These are phyloP conservation scores for Fusarium pseudonygamai DNA, from an alignment of 2,329 filamentous ascomycete species.

Conservation along the genomic window DNA sequence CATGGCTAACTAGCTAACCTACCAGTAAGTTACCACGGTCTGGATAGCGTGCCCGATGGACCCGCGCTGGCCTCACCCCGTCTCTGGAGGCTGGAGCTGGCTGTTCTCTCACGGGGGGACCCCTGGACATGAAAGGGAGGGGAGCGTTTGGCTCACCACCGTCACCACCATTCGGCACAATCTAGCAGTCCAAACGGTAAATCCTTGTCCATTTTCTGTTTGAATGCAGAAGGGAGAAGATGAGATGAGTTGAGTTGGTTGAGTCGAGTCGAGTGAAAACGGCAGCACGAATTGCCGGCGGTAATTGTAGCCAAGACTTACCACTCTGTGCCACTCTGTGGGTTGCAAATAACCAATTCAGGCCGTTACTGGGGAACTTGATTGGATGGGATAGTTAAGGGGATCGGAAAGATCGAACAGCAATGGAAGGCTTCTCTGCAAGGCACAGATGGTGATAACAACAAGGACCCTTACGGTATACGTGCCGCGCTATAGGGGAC, in stretches of 20 bases:
- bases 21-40: neutral
- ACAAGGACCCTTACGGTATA: constrained; percentile 7
- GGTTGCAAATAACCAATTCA: constrained; percentile 11
- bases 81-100: neutral
- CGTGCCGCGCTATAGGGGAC: neutral
- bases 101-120: constrained; percentile 1
- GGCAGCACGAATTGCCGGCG: neutral
- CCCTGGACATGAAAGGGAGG: constrained; percentile 28
- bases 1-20: neutral
- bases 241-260: neutral
- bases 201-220: constrained; percentile 4
- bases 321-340: neutral
- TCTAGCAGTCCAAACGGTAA: constrained; percentile 26
- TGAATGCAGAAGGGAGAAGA: neutral
- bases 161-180: constrained; percentile 33
- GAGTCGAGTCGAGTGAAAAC: constrained; percentile 6
- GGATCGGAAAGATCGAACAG: constrained; percentile 28
- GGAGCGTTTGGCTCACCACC: constrained; percentile 31
- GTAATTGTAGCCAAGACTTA: neutral
- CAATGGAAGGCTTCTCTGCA: constrained; percentile 36
- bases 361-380: constrained; percentile 6
- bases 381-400: neutral
- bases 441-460: constrained; percentile 14
- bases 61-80: constrained; percentile 28
- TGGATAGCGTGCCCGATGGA: constrained; percentile 15